Base-by-base conservation (phyloP, 371 early-diverging fungal genomes). In the Saksenaea oblongispora region DNA sequence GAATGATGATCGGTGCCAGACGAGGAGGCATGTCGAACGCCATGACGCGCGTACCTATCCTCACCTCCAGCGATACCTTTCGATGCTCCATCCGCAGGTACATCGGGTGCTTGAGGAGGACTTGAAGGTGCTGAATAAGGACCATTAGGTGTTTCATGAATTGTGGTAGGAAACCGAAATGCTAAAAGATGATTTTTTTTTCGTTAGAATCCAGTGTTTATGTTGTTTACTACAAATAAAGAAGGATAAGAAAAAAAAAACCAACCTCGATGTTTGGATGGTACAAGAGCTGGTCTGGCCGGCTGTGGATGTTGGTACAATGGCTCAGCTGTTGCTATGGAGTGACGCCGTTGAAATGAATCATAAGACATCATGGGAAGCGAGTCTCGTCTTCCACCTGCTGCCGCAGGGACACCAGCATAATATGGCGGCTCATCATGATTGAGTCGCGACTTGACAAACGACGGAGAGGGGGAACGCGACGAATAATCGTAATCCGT, bases 121-220 rank as follows among this genome's bases (percentile, higher is more conserved):
- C 85, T 84, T 14, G 87, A 82, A 18, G 86, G 86, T 44, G 86
- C 86, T 59, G 86, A 86, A 61, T 70, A 83, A 24, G 79, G 71
- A 7, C 76, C 79, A 41, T 81, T 66, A 4, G 78, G 79, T 44
- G 75, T 53, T 66, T 78, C 79, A 59, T 75, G 75, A 57, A 76
- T 82, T 17, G 77, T 75, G 28, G 75, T 64, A 58, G 82, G 79
- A 65, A 78, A 82, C 54, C 69, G 68, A 57, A 79, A 78, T 11
- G 67, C 78, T 80, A 53, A 18, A 26, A 13, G 17, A 31, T 7
- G 31, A 4, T 31, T 31, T 31, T 7, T 31, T 31, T 31, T 31
- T 31, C 2, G 31, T 31, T 31, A 31, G 31, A 7, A 31, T 31
- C 31, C 2, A 31, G 31, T 31, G 31, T 31, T 31, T 31, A 31